phyloP scores from a whole-genome alignment of 2,329 filamentous ascomycete genomes.

The Xylariaceae sp. region DNA sequence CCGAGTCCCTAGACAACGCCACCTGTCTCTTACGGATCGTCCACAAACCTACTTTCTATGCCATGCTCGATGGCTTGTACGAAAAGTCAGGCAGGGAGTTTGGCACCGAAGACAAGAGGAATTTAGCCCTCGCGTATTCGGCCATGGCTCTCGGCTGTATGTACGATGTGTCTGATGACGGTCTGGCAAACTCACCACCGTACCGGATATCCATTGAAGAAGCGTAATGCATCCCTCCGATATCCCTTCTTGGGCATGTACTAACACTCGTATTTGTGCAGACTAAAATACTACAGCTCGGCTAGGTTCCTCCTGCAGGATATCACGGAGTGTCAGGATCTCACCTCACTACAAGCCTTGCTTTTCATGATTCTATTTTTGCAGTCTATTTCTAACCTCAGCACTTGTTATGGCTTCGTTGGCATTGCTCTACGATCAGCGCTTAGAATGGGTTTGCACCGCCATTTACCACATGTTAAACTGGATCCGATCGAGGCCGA shows the following conservation, averaged over 20 bases:
- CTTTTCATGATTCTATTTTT: slow-evolving; percentile 78
- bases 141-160: slow-evolving; percentile 57
- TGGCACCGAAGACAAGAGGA: slow-evolving; percentile 52
- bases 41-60: slow-evolving; percentile 66
- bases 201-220: slow-evolving; percentile 45
- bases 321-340: slow-evolving; percentile 64
- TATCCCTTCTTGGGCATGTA: not conserved
- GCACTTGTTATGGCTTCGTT: slow-evolving; percentile 74
- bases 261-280: slow-evolving; percentile 35
- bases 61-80: slow-evolving; percentile 63
- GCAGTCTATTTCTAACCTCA: slow-evolving; percentile 72
- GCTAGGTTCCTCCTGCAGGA: slow-evolving; percentile 62
- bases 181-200: slow-evolving; percentile 22
- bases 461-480: slow-evolving; percentile 60
- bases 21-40: slow-evolving; percentile 51
- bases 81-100: slow-evolving; percentile 51
- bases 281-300: slow-evolving; percentile 68
- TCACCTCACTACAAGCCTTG: slow-evolving; percentile 68
- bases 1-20: slow-evolving; percentile 37
- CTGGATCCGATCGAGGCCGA: slow-evolving; percentile 60
- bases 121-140: slow-evolving; percentile 55
- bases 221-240: slow-evolving; percentile 41
- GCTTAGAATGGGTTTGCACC: slow-evolving; percentile 73
- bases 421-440: slow-evolving; percentile 71
- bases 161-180: slow-evolving; percentile 39